Evolutionary conservation across 2,329 filamentous ascomycete species (phyloP).

Genomic region (Endoconidiophora laricicola): DNA sequence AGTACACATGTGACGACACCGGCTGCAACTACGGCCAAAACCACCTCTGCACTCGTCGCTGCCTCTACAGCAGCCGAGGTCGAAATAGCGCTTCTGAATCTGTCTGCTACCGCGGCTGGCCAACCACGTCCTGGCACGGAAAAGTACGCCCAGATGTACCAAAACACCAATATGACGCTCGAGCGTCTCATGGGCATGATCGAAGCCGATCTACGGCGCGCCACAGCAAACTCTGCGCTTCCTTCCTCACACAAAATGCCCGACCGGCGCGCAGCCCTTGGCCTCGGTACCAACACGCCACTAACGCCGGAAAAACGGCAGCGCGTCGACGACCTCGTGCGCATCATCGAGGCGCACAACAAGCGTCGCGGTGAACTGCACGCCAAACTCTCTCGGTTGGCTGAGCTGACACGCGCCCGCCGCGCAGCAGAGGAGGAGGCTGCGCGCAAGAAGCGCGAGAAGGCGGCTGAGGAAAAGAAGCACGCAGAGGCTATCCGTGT

Average conservation of each 20-base stretch:
- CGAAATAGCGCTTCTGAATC: too few species aligned
- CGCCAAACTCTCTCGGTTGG: constrained; percentile 24
- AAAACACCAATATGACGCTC: constrained; percentile 12
- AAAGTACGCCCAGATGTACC: constrained; percentile 13
- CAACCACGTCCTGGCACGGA: constrained; percentile 8
- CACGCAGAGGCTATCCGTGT: constrained; percentile 11
- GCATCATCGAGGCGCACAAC: constrained; percentile 9
- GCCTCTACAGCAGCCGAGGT: too few species aligned
- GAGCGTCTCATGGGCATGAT: constrained; percentile 19
- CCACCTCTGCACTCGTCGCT: too few species aligned
- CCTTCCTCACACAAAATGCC: neutral
- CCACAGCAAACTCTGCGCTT: constrained; percentile 15
- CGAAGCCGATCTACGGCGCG: constrained; percentile 19
- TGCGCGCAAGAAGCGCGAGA: constrained; percentile 30
- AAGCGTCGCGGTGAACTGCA: constrained; percentile 18
- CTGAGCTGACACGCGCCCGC: constrained; percentile 31
- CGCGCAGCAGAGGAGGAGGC: constrained; percentile 17
- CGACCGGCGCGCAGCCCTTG: constrained; percentile 5
- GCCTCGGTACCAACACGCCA: constrained; percentile 9
- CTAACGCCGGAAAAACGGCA: constrained; percentile 6
- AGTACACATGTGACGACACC: neutral
- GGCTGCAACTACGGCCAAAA: neutral
- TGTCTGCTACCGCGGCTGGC: neutral
- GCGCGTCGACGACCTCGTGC: constrained; percentile 11
- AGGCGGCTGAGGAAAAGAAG: constrained; percentile 22